phyloP scores from a whole-genome alignment of 495 filamentous ascomycete species.

The Friedmanniomyces simplex region DNA sequence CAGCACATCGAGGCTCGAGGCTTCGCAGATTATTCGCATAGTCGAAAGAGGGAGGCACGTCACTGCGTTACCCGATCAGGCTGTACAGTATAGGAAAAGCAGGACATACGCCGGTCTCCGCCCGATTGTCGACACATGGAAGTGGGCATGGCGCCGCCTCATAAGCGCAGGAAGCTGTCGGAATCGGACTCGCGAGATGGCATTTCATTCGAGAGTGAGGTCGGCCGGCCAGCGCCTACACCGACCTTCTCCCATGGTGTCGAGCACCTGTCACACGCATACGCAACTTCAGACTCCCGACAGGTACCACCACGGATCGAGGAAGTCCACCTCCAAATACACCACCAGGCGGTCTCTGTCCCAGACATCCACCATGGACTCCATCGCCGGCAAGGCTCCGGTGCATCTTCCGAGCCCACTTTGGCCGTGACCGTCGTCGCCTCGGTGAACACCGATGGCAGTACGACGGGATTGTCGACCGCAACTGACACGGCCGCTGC shows the following conservation, averaged over 20 bases:
- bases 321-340: constrained; percentile 18
- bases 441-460: background rate
- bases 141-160: constrained; percentile 8
- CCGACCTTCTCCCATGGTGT: constrained; percentile 4
- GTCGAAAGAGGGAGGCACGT: background rate
- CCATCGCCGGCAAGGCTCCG: constrained; percentile 8
- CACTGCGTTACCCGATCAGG: background rate
- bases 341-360: background rate
- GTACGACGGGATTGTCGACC: background rate
- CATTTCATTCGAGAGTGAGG: background rate
- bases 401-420: background rate
- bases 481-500: background rate
- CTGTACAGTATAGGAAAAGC: background rate
- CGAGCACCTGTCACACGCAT: constrained; percentile 3
- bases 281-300: background rate
- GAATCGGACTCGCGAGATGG: background rate
- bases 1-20: background rate
- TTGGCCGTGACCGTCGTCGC: constrained; percentile 1
- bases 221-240: background rate
- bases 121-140: background rate
- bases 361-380: background rate
- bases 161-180: constrained; percentile 10
- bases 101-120: background rate
- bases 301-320: constrained; percentile 8
- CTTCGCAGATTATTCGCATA: too few species aligned